These are phyloP conservation scores for Medicago arabica DNA, from an alignment of 306 rosid genomes.

Conservation along the genomic window DNA sequence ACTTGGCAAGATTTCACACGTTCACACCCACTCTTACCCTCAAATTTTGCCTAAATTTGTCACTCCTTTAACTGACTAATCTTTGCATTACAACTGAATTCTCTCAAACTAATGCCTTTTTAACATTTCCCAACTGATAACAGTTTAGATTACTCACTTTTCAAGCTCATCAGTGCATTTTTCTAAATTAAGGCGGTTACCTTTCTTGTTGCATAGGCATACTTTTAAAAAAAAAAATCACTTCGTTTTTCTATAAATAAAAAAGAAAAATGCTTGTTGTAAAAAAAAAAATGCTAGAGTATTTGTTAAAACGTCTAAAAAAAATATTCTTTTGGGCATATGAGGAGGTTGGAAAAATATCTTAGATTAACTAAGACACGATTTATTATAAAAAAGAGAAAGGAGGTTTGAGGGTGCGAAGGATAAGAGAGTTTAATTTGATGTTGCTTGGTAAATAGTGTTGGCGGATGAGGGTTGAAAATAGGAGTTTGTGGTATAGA, in stretches of 20 bases:
- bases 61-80: conserved; percentile 6
- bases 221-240: neutral
- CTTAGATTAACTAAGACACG: no score
- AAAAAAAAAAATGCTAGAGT: no score
- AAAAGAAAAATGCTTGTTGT: no score
- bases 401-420: no score
- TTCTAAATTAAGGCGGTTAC: neutral
- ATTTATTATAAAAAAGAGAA: no score
- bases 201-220: neutral
- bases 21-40: neutral
- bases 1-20: neutral
- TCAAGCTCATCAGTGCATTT: neutral
- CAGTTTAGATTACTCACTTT: neutral
- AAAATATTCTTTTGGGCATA: no score
- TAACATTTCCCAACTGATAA: neutral
- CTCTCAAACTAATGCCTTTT: neutral
- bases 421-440: no score
- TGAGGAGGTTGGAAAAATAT: no score
- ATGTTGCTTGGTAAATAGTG: no score
- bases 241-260: neutral
- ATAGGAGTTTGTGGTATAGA: no score
- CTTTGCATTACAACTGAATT: conserved; percentile 38
- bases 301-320: no score
- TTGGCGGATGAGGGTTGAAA: no score
- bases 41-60: conserved; percentile 30